Percentiles rank a stretch among this genome's conserved stretches.
Conservation (phyloP, 805 yeast genomes). For the Dipodascopsis tothii region DNA sequence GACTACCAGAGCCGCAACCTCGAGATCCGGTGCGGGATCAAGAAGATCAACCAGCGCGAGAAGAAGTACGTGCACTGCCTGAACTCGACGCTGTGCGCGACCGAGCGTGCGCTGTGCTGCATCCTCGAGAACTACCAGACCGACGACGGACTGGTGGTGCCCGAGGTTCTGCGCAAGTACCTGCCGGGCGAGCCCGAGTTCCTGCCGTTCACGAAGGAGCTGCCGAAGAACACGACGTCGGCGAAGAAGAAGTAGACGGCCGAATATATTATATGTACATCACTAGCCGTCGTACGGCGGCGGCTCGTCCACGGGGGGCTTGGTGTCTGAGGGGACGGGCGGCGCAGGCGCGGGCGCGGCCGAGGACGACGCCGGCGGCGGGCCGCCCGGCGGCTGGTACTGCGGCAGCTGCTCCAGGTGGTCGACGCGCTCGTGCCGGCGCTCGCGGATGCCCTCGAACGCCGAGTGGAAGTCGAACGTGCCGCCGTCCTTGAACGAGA, state of each 20-base stretch:
- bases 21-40: conserved; percentile 97
- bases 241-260: conserved; percentile 42
- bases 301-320: too few species aligned
- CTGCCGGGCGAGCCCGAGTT: conserved; percentile 99
- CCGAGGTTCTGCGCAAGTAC: conserved; percentile 91
- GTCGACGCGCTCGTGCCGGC: conserved; percentile 21
- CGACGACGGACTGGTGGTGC: conserved; percentile 80
- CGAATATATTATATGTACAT: neutral
- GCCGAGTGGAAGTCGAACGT: conserved; percentile 25
- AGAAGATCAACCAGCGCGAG: conserved; percentile 87
- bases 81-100: conserved; percentile 94
- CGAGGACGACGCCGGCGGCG: neutral
- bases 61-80: conserved; percentile 98
- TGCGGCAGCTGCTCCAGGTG: conserved; percentile 25
- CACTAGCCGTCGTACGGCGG: too few species aligned
- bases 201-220: conserved; percentile 79
- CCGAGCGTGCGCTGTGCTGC: conserved; percentile 97
- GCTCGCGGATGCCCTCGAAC: conserved; percentile 24
- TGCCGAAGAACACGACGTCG: conserved; percentile 90
- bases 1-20: conserved; percentile 98
- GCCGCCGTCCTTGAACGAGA: conserved; percentile 27
- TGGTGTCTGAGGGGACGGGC: too few species aligned
- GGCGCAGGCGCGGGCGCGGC: too few species aligned
- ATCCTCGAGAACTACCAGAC: conserved; percentile 95
- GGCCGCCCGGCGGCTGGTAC: conserved; percentile 11